phyloP scores from a whole-genome alignment of 2,329 filamentous ascomycete genomes.

The Curvularia hawaiiensis region DNA sequence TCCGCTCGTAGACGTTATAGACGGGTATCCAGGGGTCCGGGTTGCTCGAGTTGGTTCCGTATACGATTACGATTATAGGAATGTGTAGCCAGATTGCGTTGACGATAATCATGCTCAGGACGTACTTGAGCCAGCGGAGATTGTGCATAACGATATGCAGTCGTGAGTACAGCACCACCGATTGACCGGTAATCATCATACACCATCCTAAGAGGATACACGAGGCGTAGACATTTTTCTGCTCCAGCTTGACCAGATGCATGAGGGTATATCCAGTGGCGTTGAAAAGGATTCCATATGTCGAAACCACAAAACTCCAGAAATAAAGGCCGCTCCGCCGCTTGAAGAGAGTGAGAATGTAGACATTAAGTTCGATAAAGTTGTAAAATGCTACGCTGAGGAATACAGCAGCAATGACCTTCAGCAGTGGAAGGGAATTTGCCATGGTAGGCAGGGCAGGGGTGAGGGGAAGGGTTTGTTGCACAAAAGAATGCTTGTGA shows the following conservation, averaged over 20 bases:
- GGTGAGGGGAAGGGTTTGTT: neutral
- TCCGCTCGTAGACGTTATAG: slow-evolving; percentile 49
- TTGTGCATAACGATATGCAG: slow-evolving; percentile 63
- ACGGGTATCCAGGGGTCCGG: slow-evolving; percentile 31
- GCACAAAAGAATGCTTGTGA: slow-evolving; percentile 4
- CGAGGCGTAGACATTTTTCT: slow-evolving; percentile 37
- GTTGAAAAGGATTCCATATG: slow-evolving; percentile 52
- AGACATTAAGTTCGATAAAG: slow-evolving; percentile 50
- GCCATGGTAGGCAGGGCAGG: slow-evolving; percentile 5
- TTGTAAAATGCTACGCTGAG: slow-evolving; percentile 42
- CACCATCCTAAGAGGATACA: slow-evolving; percentile 62
- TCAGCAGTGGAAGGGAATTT: slow-evolving; percentile 9
- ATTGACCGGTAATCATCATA: slow-evolving; percentile 65
- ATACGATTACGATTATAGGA: slow-evolving; percentile 59
- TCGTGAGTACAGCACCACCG: slow-evolving; percentile 64
- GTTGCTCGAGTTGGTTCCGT: slow-evolving; percentile 51
- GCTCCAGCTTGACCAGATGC: slow-evolving; percentile 44
- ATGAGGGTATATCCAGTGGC: slow-evolving; percentile 51
- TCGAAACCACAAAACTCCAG: slow-evolving; percentile 53
- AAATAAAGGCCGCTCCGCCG: slow-evolving; percentile 54
- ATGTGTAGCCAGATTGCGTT: slow-evolving; percentile 60
- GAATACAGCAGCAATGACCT: slow-evolving; percentile 25
- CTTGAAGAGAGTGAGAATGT: slow-evolving; percentile 54
- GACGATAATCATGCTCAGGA: slow-evolving; percentile 62
- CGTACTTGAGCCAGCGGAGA: slow-evolving; percentile 50